Evolutionary conservation across 768 basidiomycete species (phyloP).

Genomic region (Collybia sp.): DNA sequence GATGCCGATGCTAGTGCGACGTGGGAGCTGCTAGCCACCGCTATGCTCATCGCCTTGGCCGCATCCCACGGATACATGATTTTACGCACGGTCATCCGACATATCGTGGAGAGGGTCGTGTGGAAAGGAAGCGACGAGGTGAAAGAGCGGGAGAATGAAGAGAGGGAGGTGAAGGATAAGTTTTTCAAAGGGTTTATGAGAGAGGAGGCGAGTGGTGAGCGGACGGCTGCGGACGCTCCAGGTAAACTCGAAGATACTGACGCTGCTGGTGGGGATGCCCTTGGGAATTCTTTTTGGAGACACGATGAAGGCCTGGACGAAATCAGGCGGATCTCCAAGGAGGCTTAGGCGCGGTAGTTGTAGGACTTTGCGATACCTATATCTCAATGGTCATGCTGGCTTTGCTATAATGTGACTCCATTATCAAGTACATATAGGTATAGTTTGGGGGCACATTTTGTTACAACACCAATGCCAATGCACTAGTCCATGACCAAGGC

Average conservation of each 20-base stretch:
- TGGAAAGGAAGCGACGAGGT: conserved; percentile 76
- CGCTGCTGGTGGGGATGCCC: conserved; percentile 9
- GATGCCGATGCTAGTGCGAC: conserved; percentile 27
- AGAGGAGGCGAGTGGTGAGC: conserved; percentile 14
- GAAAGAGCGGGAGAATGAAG: conserved; percentile 47
- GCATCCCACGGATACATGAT: conserved; percentile 87
- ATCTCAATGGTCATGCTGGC: too few species aligned
- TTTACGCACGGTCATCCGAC: conserved; percentile 55
- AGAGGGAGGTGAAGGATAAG: conserved; percentile 39
- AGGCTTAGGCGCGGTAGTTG: conserved; percentile 20
- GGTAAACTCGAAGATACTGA: conserved; percentile 13
- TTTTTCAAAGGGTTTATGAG: conserved; percentile 27
- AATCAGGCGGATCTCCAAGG: conserved; percentile 62
- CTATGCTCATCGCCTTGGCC: conserved; percentile 68
- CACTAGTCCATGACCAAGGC: too few species aligned
- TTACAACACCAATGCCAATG: too few species aligned
- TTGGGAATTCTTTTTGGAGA: conserved; percentile 53
- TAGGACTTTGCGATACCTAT: too few species aligned
- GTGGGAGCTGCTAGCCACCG: conserved; percentile 52
- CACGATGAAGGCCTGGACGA: conserved; percentile 73
- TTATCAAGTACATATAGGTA: too few species aligned
- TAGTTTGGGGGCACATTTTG: too few species aligned
- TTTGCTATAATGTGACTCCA: too few species aligned
- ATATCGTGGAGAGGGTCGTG: conserved; percentile 66
- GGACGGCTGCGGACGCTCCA: conserved; percentile 18